Evolutionary conservation across 768 basidiomycete genomes (phyloP).

Genomic region (Pisolithus marmoratus): DNA sequence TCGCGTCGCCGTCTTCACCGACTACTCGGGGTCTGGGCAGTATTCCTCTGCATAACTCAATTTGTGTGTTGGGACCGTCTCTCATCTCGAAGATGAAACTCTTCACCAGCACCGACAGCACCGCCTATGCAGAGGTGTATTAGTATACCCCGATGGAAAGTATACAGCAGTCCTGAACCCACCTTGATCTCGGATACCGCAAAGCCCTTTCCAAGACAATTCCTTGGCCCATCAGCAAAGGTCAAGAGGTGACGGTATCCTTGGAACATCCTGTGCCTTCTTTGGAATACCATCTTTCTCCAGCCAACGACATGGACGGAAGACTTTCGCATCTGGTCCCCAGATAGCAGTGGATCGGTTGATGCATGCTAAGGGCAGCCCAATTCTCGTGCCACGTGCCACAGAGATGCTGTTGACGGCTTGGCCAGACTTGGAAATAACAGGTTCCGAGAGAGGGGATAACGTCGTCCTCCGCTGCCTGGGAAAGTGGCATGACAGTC

Average conservation of each 20-base stretch:
- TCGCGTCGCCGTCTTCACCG: constrained; percentile 9
- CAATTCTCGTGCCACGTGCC: constrained; percentile 34
- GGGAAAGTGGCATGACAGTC: not conserved
- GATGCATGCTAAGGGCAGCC: constrained; percentile 11
- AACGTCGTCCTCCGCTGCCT: constrained; percentile 36
- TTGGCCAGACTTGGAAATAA: constrained; percentile 23
- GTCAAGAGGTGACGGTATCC: constrained; percentile 24
- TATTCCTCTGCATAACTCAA: constrained; percentile 21
- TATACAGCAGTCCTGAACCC: not conserved
- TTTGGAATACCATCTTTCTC: constrained; percentile 4
- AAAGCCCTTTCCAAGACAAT: constrained; percentile 25
- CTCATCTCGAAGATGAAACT: constrained; percentile 26
- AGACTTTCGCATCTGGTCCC: constrained; percentile 22
- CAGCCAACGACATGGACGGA: constrained; percentile 18
- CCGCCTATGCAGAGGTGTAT: not conserved
- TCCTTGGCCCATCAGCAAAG: constrained; percentile 26
- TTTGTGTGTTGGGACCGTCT: constrained; percentile 17
- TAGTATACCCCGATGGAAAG: not conserved
- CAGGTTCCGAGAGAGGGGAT: constrained; percentile 32
- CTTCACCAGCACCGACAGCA: constrained; percentile 26
- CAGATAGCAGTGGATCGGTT: constrained; percentile 16
- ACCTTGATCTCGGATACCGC: constrained; percentile 26
- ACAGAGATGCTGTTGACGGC: constrained; percentile 27
- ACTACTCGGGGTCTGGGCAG: constrained; percentile 32
- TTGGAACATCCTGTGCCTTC: constrained; percentile 18